Evolutionary conservation across 2,329 filamentous ascomycete genomes (phyloP), one percentile per base, ranked within the genome.

Genomic region (Fusarium lyarnte): DNA sequence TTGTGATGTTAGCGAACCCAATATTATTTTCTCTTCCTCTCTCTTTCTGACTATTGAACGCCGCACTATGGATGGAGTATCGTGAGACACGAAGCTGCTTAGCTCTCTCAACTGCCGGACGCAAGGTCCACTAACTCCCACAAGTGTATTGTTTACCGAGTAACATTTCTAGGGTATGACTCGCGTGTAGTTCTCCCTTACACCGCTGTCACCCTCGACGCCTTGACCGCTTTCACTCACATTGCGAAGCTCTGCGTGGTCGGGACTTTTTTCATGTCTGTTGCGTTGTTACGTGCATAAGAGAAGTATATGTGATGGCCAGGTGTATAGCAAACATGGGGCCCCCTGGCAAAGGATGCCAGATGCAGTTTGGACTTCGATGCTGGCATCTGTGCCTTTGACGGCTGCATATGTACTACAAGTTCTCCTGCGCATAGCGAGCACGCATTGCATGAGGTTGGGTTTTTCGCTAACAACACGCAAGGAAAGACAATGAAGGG

Each of bases 171-270:
- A 41, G 39, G 35, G 51, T 57, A 70, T 67, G 66, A 66, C 66
- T 73, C 70, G 70, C n/a, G 69, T 27, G 62, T 42, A 55, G 59
- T 64, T 69, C 35, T 52, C 51, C 51, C 64, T 69, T 52, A 69
- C 66, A 69, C 66, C 66, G 66, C 66, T 49, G 62, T 59, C 51
- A 19, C 47, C 29, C 47, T 46, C 39, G 53, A 42, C 60, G 51
- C 65, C 66, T 57, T 69, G 66, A 69, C 66, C 66, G 65, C 66
- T 69, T 43, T 69, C 43, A 52, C 45, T 64, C 43, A 52, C 41
- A 33, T 38, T 47, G 23, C 46, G 38, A 54, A 49, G 64, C 25
- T 57, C 54, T 64, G 25, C 29, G 31, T 42, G 58, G 38, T 45
- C 66, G 65, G 58, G 41, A 46, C 58, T 69, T 69, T 64, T 69